Base-by-base conservation (phyloP, 495 filamentous ascomycete genomes). In the Hypoxylon lienhwacheense region DNA sequence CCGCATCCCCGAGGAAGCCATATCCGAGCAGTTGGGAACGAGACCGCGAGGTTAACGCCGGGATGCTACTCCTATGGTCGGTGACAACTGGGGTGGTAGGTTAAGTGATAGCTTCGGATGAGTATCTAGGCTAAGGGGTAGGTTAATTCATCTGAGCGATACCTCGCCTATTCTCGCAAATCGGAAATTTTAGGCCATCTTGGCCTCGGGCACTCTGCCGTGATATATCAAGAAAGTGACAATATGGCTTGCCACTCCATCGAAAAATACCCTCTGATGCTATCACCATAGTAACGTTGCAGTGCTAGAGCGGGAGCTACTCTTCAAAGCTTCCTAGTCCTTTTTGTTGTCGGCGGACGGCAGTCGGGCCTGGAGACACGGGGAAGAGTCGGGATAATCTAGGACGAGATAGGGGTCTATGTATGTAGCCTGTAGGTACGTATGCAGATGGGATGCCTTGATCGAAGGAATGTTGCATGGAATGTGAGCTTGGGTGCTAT, bases 391-490 rank as follows among this genome's bases (percentile, higher is more conserved):
- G 51, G 56, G 57, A 41, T 19, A 36, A 51, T 54, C 57, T 55
- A 55, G 21, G 29, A 50, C 29, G 26, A 37, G 34, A 55, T 25
- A n/a, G n/a, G n/a, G n/a, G n/a, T n/a, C n/a, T n/a, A n/a, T n/a
- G n/a, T n/a, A n/a, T n/a, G n/a, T n/a, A n/a, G n/a, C n/a, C n/a
- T n/a, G n/a, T n/a, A n/a, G n/a, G n/a, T n/a, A n/a, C 17, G 7
- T 19, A 32, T 47, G n/a, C 39, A 45, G 34, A 55, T 55, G 46
- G n/a, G 51, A 42, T 24, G 33, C 17, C 26, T 55, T 7, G 42
- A 36, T 47, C 29, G 32, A 39, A 29, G 51, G 57, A 61, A 51
- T 31, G 57, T 61, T 61, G 57, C 57, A 61, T 61, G 57, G 57
- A 46, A 61, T 50, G 51, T 29, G 40, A 46, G 26, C 44, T 40